phyloP scores from a whole-genome alignment of 345 rosid genomes.

The Lepidium aucheri region DNA sequence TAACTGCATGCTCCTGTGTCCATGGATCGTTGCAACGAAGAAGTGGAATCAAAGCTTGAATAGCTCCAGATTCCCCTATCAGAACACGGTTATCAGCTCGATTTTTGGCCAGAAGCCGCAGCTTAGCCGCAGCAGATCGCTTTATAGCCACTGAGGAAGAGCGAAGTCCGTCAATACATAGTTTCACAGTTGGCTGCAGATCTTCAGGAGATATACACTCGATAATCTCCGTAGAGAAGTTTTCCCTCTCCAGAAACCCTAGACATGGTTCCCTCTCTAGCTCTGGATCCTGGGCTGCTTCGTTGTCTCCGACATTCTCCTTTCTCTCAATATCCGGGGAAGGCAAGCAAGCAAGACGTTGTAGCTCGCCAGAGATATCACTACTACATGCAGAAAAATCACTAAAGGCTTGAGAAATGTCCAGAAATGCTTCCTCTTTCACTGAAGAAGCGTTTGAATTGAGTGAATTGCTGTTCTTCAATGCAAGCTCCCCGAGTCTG shows the following conservation, averaged over 20 bases:
- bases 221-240: constrained; percentile 82
- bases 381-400: constrained; percentile 83
- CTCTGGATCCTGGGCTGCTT: constrained; percentile 5
- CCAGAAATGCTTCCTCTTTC: constrained; percentile 47
- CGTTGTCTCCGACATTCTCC: constrained; percentile 6
- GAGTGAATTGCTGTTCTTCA: constrained; percentile 29
- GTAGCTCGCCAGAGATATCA: constrained; percentile 92
- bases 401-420: constrained; percentile 73
- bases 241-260: constrained; percentile 76
- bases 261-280: constrained; percentile 64
- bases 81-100: constrained; percentile 75
- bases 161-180: constrained; percentile 72
- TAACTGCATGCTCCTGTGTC: constrained; percentile 95
- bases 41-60: constrained; percentile 75
- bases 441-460: constrained; percentile 32
- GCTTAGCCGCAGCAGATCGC: constrained; percentile 92
- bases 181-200: constrained; percentile 90
- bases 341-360: constrained; percentile 70
- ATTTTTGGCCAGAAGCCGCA: constrained; percentile 81
- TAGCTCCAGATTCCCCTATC: constrained; percentile 92
- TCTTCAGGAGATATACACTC: constrained; percentile 96
- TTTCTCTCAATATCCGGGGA: constrained; percentile 28
- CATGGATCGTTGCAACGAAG: constrained; percentile 77
- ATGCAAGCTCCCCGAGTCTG: constrained; percentile 79
- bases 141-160: constrained; percentile 64